A percentile compares a stretch with the other conserved stretches of the same genome.
These are phyloP conservation scores for Sphaerobolus stellatus DNA, from an alignment of 1,284 basidiomycete genomes.

Conservation along the genomic window DNA sequence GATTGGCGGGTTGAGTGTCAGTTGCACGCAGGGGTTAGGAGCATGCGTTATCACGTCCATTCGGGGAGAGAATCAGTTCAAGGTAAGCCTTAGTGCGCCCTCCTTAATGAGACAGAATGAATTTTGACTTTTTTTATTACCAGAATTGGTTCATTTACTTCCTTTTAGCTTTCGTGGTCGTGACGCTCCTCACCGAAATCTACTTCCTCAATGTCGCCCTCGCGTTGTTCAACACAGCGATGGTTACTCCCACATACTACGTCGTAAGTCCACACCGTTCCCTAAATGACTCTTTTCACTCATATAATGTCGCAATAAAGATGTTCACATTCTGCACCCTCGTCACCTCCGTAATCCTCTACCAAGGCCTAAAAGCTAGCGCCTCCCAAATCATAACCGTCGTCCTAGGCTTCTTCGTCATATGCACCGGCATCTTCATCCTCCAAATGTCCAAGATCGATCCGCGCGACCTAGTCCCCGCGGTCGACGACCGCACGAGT, in stretches of 20 bases:
- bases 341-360: constrained; percentile 56
- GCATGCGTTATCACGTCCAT: constrained; percentile 64
- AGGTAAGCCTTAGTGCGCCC: constrained; percentile 17
- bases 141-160: constrained; percentile 61
- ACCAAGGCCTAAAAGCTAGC: constrained; percentile 61
- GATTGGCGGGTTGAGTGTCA: constrained; percentile 67
- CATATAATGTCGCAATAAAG: constrained; percentile 15
- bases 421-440: constrained; percentile 58
- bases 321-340: constrained; percentile 53
- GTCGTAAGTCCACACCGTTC: constrained; percentile 47
- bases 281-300: neutral
- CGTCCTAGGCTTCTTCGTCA: constrained; percentile 58
- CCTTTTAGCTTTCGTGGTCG: constrained; percentile 53
- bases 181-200: constrained; percentile 58
- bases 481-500: constrained; percentile 45
- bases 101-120: neutral
- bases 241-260: constrained; percentile 61
- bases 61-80: constrained; percentile 49
- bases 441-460: constrained; percentile 69
- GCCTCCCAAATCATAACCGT: constrained; percentile 57
- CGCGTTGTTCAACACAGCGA: constrained; percentile 58
- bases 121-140: neutral
- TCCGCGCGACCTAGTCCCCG: constrained; percentile 42
- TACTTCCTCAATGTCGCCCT: constrained; percentile 71
- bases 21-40: constrained; percentile 66